Percentiles rank a stretch among this genome's conserved stretches.
Evolutionary conservation across 495 filamentous ascomycete genomes (phyloP).

Genomic region (Trichocladium uniseriatum): DNA sequence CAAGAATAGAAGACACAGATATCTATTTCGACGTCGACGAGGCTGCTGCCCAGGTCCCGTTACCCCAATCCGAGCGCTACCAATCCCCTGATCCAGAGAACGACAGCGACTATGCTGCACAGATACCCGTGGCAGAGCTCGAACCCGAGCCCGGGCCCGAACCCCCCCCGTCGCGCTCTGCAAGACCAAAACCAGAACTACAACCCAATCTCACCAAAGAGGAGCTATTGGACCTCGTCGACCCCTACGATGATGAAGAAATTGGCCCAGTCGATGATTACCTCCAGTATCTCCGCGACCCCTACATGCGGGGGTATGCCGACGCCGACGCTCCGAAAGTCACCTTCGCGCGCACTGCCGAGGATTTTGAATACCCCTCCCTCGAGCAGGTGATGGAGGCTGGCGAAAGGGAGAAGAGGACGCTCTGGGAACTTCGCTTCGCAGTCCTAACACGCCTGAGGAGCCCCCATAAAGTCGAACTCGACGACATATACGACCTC

Average conservation of each 20-base stretch:
- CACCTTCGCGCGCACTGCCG: conserved; percentile 32
- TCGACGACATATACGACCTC: conserved; percentile 35
- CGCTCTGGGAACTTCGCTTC: conserved; percentile 26
- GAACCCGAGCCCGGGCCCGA: conserved; percentile 2
- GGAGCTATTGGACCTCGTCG: conserved; percentile 41
- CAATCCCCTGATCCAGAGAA: neutral
- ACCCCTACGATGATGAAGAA: conserved; percentile 35
- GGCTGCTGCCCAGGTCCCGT: neutral
- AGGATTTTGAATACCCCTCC: conserved; percentile 40
- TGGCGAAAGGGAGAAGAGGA: conserved; percentile 14
- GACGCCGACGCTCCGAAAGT: conserved; percentile 34
- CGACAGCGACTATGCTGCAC: neutral
- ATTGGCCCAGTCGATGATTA: conserved; percentile 36
- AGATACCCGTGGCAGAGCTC: neutral
- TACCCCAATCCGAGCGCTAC: neutral
- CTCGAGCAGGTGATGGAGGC: conserved; percentile 23
- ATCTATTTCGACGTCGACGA: neutral
- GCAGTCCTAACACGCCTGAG: conserved; percentile 25
- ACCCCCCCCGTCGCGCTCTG: neutral
- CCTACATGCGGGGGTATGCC: conserved; percentile 40
- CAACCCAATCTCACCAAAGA: conserved; percentile 19
- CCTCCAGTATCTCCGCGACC: conserved; percentile 35
- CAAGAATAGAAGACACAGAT: neutral
- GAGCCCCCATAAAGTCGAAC: conserved; percentile 22
- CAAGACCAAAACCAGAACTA: neutral